Evolutionary conservation across 2,329 filamentous ascomycete species (phyloP).

Genomic region (Ophiostoma fasciatum): DNA sequence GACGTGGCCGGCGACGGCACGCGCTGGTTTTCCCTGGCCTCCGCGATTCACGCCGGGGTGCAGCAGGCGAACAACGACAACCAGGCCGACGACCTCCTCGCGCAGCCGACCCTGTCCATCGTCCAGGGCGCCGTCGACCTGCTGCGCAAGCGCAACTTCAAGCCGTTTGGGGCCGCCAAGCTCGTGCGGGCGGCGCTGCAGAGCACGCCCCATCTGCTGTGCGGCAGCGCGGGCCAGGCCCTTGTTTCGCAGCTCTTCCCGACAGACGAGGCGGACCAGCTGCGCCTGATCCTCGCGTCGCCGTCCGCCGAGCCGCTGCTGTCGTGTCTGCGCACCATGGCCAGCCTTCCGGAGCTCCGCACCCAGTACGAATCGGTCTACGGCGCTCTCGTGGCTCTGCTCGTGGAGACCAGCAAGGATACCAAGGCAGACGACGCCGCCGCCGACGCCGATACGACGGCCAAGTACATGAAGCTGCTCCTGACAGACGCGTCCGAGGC

Average conservation of each 20-base stretch:
- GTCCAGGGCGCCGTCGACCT: constrained; percentile 24
- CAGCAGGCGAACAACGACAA: constrained; percentile 8
- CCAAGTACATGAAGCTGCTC: constrained; percentile 27
- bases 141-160: constrained; percentile 36
- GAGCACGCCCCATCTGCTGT: constrained; percentile 28
- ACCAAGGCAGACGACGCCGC: not conserved
- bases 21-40: constrained; percentile 50
- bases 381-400: constrained; percentile 22
- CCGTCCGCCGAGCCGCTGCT: constrained; percentile 54
- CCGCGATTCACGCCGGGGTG: constrained; percentile 23
- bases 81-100: constrained; percentile 13
- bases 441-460: constrained; percentile 16
- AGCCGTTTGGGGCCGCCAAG: constrained; percentile 39
- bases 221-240: constrained; percentile 13
- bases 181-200: constrained; percentile 27
- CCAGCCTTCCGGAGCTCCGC: constrained; percentile 24
- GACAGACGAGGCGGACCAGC: constrained; percentile 37
- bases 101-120: constrained; percentile 14
- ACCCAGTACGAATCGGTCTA: constrained; percentile 18
- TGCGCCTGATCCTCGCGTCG: constrained; percentile 47
- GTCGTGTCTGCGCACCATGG: constrained; percentile 45
- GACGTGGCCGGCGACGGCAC: constrained; percentile 49
- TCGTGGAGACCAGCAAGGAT: constrained; percentile 18
- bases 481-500: constrained; percentile 29
- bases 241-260: constrained; percentile 29